Percentiles rank a stretch among this genome's conserved stretches.
These are phyloP conservation scores for Pestalotiopsis sp. DNA, from an alignment of 2,329 filamentous ascomycete species.

Conservation along the genomic window DNA sequence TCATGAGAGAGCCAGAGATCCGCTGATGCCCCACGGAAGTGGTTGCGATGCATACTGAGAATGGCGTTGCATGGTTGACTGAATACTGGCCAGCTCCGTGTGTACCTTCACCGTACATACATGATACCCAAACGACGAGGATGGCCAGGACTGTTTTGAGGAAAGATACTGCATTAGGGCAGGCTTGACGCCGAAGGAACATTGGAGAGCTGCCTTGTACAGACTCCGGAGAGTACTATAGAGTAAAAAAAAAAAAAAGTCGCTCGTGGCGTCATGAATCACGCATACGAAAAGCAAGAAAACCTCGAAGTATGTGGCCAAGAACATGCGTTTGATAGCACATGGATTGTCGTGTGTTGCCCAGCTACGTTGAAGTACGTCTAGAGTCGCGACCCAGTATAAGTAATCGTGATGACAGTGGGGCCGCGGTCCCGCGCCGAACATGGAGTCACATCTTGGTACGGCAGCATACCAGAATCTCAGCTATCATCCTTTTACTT, in stretches of 20 bases:
- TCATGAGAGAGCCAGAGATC: slow-evolving; percentile 45
- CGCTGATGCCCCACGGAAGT: slow-evolving; percentile 28
- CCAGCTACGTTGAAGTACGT: background rate
- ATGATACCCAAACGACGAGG: background rate
- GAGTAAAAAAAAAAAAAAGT: too few relatives aligned
- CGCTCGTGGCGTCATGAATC: too few relatives aligned
- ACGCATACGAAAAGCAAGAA: too few relatives aligned
- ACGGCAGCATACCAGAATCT: background rate
- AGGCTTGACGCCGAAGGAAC: too few relatives aligned
- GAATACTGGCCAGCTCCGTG: background rate
- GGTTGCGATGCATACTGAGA: background rate
- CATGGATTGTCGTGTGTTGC: background rate
- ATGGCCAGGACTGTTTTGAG: background rate
- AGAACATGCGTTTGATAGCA: too few relatives aligned
- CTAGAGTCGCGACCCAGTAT: background rate
- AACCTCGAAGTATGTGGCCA: too few relatives aligned
- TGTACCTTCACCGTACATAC: background rate
- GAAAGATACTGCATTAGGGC: too few relatives aligned
- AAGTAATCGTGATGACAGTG: background rate
- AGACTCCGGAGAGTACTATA: too few relatives aligned
- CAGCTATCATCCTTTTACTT: background rate
- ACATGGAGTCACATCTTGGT: background rate
- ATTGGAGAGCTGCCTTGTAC: too few relatives aligned
- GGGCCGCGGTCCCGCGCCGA: slow-evolving; percentile 4
- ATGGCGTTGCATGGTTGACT: background rate